Conservation (phyloP, 805 yeast species). For the Metschnikowia sp. region DNA sequence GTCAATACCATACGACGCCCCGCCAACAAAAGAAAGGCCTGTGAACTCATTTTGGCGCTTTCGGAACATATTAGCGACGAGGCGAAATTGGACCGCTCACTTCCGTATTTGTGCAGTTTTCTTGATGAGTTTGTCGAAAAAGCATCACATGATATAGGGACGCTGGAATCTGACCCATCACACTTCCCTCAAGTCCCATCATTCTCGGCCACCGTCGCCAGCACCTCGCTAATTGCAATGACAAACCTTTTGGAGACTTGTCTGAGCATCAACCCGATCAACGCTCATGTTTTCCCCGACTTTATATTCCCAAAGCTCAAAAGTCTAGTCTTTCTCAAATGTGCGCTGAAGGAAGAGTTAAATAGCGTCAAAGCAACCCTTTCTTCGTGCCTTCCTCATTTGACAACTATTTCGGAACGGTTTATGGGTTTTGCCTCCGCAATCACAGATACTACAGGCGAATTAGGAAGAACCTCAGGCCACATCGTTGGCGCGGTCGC, state of each 20-base stretch:
- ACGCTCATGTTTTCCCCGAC: conserved; percentile 75
- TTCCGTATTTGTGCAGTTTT: conserved; percentile 75
- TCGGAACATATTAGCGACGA: conserved; percentile 79
- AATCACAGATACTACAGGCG: conserved; percentile 18
- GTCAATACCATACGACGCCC: conserved; percentile 60
- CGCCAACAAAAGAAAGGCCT: conserved; percentile 58
- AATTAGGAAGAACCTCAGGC: background rate
- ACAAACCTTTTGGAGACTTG: conserved; percentile 68
- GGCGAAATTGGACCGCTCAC: conserved; percentile 75
- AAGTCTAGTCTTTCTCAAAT: conserved; percentile 24
- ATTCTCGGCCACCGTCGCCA: conserved; percentile 58
- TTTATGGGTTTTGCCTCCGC: conserved; percentile 31
- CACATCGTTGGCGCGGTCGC: conserved; percentile 1
- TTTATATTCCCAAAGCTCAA: conserved; percentile 71
- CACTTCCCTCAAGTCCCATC: conserved; percentile 3
- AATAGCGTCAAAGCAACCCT: conserved; percentile 52
- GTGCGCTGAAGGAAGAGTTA: conserved; percentile 23
- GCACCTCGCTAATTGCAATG: conserved; percentile 58
- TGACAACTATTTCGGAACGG: conserved; percentile 62
- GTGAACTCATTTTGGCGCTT: conserved; percentile 72
- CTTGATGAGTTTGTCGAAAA: conserved; percentile 52
- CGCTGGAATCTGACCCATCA: conserved; percentile 1
- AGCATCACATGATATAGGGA: background rate
- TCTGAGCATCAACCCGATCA: conserved; percentile 65
- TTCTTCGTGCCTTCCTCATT: conserved; percentile 68